Conservation (phyloP, 305 asterid genomes). For the Solanum aculeatissimum region DNA sequence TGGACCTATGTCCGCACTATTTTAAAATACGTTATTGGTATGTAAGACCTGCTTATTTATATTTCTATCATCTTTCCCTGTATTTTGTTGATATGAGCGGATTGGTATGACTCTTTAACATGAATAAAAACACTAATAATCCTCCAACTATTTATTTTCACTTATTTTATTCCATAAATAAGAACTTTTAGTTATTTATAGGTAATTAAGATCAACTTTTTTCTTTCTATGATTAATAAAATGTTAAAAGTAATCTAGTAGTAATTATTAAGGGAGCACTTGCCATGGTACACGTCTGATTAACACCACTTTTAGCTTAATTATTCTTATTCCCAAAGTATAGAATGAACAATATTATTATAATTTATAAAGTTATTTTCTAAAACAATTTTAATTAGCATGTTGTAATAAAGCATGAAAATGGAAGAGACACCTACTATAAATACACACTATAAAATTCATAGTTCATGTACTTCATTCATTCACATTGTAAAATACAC, state of each 20-base stretch:
- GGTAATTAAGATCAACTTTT: no score
- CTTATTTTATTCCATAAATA: no score
- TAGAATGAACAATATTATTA: neutral
- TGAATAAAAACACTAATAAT: no score
- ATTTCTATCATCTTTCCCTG: no score
- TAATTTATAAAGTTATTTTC: neutral
- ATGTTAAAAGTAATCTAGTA: no score
- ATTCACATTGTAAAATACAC: neutral
- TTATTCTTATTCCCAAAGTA: neutral
- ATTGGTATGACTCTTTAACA: no score
- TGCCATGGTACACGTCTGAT: neutral
- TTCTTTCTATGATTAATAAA: no score
- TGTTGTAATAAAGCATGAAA: neutral
- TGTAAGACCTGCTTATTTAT: no score
- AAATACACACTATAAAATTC: neutral
- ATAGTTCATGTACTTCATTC: neutral
- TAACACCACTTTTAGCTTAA: neutral
- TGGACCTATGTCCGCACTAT: no score
- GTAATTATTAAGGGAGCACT: neutral
- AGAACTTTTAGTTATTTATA: no score
- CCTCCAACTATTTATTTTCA: no score
- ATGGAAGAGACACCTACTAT: neutral
- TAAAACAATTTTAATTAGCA: neutral
- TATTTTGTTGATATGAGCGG: rapidly evolving
- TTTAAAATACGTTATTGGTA: no score